A percentile compares a stretch with the other conserved stretches of the same genome.
These are phyloP conservation scores for Pachyrhizus erosus DNA, from an alignment of 306 rosid genomes.

Conservation along the genomic window DNA sequence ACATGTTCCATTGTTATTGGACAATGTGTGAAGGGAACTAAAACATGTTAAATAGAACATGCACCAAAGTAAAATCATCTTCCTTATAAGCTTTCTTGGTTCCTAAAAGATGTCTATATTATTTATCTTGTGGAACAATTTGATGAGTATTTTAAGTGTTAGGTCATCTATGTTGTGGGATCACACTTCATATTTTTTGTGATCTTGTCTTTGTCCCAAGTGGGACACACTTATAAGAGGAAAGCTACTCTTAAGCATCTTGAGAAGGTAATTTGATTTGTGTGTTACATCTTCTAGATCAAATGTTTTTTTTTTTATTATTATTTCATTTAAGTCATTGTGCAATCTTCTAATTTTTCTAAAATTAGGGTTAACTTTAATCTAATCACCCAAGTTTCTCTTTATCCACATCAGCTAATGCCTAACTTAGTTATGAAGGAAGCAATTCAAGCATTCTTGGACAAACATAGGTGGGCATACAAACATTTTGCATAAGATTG, in stretches of 20 bases:
- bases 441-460: conserved; percentile 11
- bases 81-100: neutral
- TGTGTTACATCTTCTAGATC: neutral
- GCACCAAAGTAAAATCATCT: no score
- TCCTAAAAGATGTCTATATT: neutral
- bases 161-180: conserved; percentile 64
- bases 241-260: conserved; percentile 72
- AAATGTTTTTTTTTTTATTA: neutral
- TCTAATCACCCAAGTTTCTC: conserved; percentile 60
- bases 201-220: conserved; percentile 85
- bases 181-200: conserved; percentile 67
- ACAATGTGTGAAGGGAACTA: no score
- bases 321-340: neutral
- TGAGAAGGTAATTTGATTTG: conserved; percentile 53
- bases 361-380: conserved; percentile 57
- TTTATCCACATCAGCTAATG: conserved; percentile 43
- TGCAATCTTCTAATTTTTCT: neutral
- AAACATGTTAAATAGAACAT: no score
- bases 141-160: conserved; percentile 35
- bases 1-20: no score
- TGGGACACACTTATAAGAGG: conserved; percentile 79
- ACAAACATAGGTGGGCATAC: conserved; percentile 8
- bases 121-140: neutral
- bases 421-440: conserved; percentile 2
- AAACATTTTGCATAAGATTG: neutral